phyloP scores from a whole-genome alignment of 176 grass and related monocot species.

The Ampelocalamus luodianensis region DNA sequence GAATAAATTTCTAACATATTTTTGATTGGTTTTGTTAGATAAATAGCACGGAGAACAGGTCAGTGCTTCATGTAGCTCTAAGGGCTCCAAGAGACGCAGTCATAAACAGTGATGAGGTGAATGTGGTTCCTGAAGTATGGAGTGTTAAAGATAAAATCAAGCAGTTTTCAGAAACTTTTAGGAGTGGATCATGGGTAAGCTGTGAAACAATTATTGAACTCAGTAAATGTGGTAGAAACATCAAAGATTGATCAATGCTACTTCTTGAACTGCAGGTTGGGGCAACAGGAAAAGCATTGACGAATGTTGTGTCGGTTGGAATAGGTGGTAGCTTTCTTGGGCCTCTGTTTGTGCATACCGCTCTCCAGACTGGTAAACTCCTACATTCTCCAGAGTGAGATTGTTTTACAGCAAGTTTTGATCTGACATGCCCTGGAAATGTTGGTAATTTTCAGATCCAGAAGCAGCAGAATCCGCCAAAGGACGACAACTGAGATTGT shows the following conservation, averaged over 20 bases:
- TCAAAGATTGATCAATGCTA: background rate
- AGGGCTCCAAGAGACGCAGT: slow-evolving; percentile 75
- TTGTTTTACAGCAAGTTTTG: background rate
- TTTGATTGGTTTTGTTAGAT: slow-evolving; percentile 60
- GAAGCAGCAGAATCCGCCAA: slow-evolving; percentile 82
- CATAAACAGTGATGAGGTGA: slow-evolving; percentile 77
- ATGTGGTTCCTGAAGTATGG: slow-evolving; percentile 90
- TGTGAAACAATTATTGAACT: background rate
- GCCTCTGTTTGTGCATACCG: slow-evolving; percentile 87
- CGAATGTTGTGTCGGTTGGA: slow-evolving; percentile 83
- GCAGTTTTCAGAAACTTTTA: slow-evolving; percentile 85
- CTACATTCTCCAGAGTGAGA: background rate
- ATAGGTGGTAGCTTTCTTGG: slow-evolving; percentile 97
- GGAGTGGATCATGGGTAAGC: slow-evolving; percentile 90
- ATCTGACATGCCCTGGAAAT: slow-evolving; percentile 27
- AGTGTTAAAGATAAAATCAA: slow-evolving; percentile 91
- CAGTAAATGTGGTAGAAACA: background rate
- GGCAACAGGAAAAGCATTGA: slow-evolving; percentile 80
- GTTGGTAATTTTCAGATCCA: slow-evolving; percentile 60
- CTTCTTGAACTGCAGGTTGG: slow-evolving; percentile 69
- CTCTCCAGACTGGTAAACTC: slow-evolving; percentile 82
- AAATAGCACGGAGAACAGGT: slow-evolving; percentile 95
- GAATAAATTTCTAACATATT: slow-evolving; percentile 8
- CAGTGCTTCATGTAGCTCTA: slow-evolving; percentile 86
- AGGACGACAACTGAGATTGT: slow-evolving; percentile 94